These are phyloP conservation scores for Sclerotinia spermophila DNA, from an alignment of 2,329 filamentous ascomycete genomes.

Conservation along the genomic window DNA sequence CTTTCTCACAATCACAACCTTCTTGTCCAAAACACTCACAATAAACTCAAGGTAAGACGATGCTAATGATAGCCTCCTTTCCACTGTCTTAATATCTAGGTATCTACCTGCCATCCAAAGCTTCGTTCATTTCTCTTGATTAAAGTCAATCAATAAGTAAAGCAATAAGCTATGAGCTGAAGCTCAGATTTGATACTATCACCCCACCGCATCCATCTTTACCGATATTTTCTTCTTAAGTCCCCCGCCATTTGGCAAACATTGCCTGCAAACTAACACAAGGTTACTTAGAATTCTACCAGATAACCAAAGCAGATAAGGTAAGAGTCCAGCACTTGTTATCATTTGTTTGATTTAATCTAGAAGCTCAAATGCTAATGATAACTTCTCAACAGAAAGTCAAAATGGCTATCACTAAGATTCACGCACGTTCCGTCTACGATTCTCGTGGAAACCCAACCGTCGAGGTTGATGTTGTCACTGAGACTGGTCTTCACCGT, in stretches of 20 bases:
- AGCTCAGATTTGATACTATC: constrained; percentile 25
- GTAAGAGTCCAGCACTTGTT: constrained; percentile 13
- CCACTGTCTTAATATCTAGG: neutral
- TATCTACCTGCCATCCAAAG: neutral
- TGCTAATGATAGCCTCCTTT: too few species aligned
- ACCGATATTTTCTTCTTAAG: constrained; percentile 26
- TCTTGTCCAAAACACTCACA: neutral
- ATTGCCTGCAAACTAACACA: constrained; percentile 28
- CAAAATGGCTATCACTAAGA: constrained; percentile 87
- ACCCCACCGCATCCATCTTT: constrained; percentile 25
- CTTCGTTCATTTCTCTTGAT: constrained; percentile 5
- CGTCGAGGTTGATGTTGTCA: constrained; percentile 96
- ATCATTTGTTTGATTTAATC: neutral
- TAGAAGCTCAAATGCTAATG: neutral
- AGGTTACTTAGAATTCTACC: constrained; percentile 15
- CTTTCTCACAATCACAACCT: neutral
- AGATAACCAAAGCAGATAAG: constrained; percentile 23
- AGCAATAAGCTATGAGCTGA: constrained; percentile 5
- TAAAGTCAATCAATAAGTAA: neutral
- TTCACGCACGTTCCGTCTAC: constrained; percentile 93
- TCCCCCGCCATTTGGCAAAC: constrained; percentile 12
- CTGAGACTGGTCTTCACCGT: constrained; percentile 92
- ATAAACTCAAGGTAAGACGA: constrained; percentile 6
- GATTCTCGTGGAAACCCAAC: constrained; percentile 98
- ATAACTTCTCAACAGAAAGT: constrained; percentile 30